Base-by-base conservation (phyloP, 2,329 filamentous ascomycete genomes). In the Verticillium tricorpus region DNA sequence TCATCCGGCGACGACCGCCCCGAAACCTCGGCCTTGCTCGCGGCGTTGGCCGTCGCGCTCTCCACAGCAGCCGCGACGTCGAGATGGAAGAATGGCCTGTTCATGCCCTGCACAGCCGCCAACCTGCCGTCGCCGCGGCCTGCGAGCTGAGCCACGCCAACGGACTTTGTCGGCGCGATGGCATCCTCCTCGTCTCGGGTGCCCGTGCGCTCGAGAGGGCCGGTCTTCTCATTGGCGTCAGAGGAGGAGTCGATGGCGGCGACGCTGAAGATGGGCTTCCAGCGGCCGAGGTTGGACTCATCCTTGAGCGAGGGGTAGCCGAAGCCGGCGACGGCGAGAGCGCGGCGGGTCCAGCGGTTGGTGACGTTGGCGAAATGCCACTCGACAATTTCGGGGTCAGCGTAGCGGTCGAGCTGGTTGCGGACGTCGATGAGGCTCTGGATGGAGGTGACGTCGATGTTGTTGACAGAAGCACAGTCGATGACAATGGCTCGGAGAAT, bases 261-360 rank as follows among this genome's bases (percentile, higher is more conserved):
- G 19, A 78, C 70, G 22, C 70, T 73, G 55, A 74, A 76, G 14
- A 73, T 68, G 1, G 72, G 70, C 1, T 66, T 68, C 74, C 74
- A 77, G n/a, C 67, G 67, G 2, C 64, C 64, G 2, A 75, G 57
- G 1, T 69, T 66, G 2, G 68, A 65, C 1, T 65, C 62, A n/a
- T 72, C 71, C 19, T 70, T 64, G 11, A 69, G 63, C 0, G 68
- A 70, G 1, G 73, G 79, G 60, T 75, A 80, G 0, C 85, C 85
- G 62, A 88, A 88, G 0, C 85, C 85, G 0, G 81, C 82, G 0
- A 77, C 77, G 1, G 82, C 78, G 0, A 88, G 78, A 0, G 85
- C 83, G 3, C 84, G 80, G 32, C 83, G 79, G 6, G 83, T 80
- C 85, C 85, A 88, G 9, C 80, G 78, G 67, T 85, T 85, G 62